Percentiles rank a stretch among this genome's conserved stretches.
Conservation (phyloP, 1,284 basidiomycete genomes). For the Trametes polyzona region DNA sequence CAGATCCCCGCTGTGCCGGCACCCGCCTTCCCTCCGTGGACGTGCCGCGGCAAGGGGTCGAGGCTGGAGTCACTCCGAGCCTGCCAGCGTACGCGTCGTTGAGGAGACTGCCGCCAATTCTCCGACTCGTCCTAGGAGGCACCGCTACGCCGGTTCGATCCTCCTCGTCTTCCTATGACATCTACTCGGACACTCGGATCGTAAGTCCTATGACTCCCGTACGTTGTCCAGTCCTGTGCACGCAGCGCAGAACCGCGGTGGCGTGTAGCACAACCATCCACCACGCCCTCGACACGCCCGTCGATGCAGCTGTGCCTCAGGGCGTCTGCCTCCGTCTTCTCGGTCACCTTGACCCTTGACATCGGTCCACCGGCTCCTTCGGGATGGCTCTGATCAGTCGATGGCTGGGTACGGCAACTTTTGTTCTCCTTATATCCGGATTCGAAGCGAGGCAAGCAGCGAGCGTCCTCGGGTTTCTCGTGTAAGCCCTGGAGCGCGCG, state of each 20-base stretch:
- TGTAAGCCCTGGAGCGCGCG: neutral
- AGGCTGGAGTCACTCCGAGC: slow-evolving; percentile 16
- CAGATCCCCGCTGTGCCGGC: slow-evolving; percentile 7
- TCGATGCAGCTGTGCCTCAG: slow-evolving; percentile 3
- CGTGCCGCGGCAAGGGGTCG: slow-evolving; percentile 23
- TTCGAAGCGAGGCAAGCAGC: neutral
- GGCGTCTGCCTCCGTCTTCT: neutral
- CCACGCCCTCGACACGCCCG: slow-evolving; percentile 16
- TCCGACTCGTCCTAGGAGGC: slow-evolving; percentile 18
- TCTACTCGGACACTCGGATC: slow-evolving; percentile 15
- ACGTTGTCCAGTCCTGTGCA: slow-evolving; percentile 7
- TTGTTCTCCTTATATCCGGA: neutral
- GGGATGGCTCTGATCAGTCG: neutral
- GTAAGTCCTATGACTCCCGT: slow-evolving; percentile 15
- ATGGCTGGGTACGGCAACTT: neutral
- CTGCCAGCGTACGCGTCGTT: neutral
- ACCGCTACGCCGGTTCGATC: slow-evolving; percentile 13
- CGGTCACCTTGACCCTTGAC: slow-evolving; percentile 2
- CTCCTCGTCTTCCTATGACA: slow-evolving; percentile 14
- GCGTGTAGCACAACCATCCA: slow-evolving; percentile 14
- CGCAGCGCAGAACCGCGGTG: neutral
- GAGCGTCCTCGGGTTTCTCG: neutral
- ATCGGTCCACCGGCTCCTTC: slow-evolving; percentile 3
- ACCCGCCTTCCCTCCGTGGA: slow-evolving; percentile 1
- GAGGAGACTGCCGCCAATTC: slow-evolving; percentile 13